A percentile compares a stretch with the other conserved stretches of the same genome.
phyloP scores from a whole-genome alignment of 371 early-diverging fungal species.

The Lichtheimia hyalospora region DNA sequence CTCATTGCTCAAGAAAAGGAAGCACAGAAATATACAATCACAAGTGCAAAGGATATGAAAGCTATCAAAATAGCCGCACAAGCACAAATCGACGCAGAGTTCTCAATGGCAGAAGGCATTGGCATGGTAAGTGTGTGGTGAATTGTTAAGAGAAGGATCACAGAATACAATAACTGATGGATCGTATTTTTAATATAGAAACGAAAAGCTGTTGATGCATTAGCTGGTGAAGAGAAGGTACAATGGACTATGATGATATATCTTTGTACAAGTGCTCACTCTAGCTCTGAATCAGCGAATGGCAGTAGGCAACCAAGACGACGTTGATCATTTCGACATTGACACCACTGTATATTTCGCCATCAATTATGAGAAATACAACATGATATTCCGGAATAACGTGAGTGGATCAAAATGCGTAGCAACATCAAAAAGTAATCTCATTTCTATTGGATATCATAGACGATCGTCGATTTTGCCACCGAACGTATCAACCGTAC shows the following conservation, averaged over 20 bases:
- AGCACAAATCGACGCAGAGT: constrained; percentile 58
- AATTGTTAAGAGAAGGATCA: background rate
- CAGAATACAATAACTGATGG: background rate
- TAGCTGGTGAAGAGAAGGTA: constrained; percentile 24
- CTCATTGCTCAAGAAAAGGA: constrained; percentile 67
- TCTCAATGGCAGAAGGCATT: constrained; percentile 44
- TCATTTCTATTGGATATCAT: background rate
- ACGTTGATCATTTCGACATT: constrained; percentile 45
- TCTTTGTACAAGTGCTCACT: too few relatives aligned
- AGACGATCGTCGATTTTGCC: constrained; percentile 65
- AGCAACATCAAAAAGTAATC: background rate
- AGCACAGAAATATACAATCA: constrained; percentile 54
- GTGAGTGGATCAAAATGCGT: constrained; percentile 22
- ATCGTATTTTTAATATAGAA: constrained; percentile 31
- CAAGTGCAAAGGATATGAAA: constrained; percentile 68
- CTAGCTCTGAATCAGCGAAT: too few relatives aligned
- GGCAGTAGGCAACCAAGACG: constrained; percentile 16
- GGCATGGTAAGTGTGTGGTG: constrained; percentile 55
- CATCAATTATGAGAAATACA: constrained; percentile 76
- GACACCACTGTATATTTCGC: constrained; percentile 63
- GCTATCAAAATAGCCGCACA: constrained; percentile 51
- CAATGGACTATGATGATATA: too few relatives aligned
- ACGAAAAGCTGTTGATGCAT: constrained; percentile 46
- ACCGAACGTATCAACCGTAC: constrained; percentile 65
- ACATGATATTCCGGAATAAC: constrained; percentile 75